Conservation (phyloP, 2,329 filamentous ascomycete genomes). For the Monosporascus sp. region DNA sequence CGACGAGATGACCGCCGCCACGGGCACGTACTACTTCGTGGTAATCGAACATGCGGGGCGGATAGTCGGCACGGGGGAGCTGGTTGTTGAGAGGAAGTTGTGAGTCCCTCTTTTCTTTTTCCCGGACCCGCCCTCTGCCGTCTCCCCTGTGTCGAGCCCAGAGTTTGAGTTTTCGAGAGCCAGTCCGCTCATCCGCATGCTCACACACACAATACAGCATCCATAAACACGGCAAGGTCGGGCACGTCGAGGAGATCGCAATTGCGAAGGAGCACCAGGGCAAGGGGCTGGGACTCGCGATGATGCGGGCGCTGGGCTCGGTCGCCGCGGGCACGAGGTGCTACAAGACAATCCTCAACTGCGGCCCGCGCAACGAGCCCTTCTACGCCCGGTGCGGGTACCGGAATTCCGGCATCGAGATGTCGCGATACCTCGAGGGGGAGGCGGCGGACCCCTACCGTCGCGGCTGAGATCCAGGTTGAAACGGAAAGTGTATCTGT, state of each 20-base stretch:
- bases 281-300: constrained; percentile 69
- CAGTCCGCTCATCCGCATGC: constrained; percentile 5
- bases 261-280: constrained; percentile 74
- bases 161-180: background rate
- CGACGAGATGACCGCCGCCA: constrained; percentile 46
- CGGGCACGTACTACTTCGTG: constrained; percentile 61
- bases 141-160: no score
- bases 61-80: constrained; percentile 68
- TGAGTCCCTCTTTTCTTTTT: constrained; percentile 28
- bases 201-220: constrained; percentile 41
- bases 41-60: constrained; percentile 59
- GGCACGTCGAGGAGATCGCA: constrained; percentile 82
- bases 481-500: no score
- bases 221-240: constrained; percentile 62
- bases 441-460: constrained; percentile 17
- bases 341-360: constrained; percentile 78
- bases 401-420: constrained; percentile 24
- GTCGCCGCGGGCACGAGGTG: constrained; percentile 70
- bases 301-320: constrained; percentile 72
- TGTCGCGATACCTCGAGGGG: constrained; percentile 24
- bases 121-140: no score
- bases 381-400: constrained; percentile 55
- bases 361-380: constrained; percentile 69
- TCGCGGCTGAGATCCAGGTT: constrained; percentile 11
- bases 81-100: constrained; percentile 79